Evolutionary conservation across 257 asterid genomes (phyloP).

Genomic region (Solanum tarijense): DNA sequence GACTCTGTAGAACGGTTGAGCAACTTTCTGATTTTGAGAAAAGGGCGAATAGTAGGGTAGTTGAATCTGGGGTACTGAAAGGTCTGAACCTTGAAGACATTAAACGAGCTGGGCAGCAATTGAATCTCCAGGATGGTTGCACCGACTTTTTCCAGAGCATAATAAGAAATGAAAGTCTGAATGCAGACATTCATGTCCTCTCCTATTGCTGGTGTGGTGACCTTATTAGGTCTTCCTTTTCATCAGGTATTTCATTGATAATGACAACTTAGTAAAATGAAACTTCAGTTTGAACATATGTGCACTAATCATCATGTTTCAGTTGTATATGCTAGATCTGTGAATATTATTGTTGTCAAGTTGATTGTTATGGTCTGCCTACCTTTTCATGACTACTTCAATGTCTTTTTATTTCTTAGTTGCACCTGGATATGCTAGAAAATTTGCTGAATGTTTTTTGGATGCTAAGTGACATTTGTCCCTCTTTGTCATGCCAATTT

Average conservation of each 20-base stretch:
- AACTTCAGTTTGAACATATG: not conserved
- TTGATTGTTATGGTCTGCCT: not conserved
- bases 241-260: conserved; percentile 45
- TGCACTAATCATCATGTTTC: not conserved
- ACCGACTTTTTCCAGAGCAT: conserved; percentile 48
- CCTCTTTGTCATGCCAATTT: not conserved
- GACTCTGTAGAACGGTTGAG: conserved; percentile 49
- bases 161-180: conserved; percentile 39
- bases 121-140: conserved; percentile 84
- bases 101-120: conserved; percentile 73
- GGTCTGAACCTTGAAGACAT: conserved; percentile 86
- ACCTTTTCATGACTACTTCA: not conserved
- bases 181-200: conserved; percentile 65
- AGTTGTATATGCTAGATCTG: not conserved
- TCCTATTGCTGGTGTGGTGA: conserved; percentile 98
- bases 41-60: conserved; percentile 67
- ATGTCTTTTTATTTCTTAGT: not conserved
- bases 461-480: not conserved
- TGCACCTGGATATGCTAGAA: not conserved
- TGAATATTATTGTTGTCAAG: not conserved
- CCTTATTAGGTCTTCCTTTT: conserved; percentile 81
- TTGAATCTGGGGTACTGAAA: conserved; percentile 75
- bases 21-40: conserved; percentile 73
- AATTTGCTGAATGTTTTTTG: not conserved
- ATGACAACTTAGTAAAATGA: not conserved